A percentile compares a stretch with the other conserved stretches of the same genome.
These are phyloP conservation scores for Kewa caespitosa DNA, from an alignment of 179 eudicot species.

Conservation along the genomic window DNA sequence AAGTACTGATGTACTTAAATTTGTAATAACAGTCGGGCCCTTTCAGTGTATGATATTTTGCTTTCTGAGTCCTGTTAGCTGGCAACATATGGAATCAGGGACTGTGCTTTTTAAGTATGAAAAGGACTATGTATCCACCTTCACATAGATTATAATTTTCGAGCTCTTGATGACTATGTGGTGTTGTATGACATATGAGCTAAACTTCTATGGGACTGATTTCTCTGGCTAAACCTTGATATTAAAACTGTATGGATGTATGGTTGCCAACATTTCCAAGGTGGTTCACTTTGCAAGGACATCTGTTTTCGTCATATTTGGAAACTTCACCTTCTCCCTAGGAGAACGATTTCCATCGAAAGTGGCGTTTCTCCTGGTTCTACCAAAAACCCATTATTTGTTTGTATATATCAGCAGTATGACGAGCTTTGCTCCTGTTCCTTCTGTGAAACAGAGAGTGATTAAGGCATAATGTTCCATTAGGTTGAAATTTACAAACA, in stretches of 20 bases:
- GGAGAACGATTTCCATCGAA: no score
- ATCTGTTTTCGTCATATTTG: neutral
- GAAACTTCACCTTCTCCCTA: neutral
- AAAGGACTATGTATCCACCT: neutral
- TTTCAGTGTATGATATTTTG: neutral
- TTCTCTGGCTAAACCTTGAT: neutral
- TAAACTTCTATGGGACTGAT: neutral
- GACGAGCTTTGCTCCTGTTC: no score
- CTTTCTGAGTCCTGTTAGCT: neutral
- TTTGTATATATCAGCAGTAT: neutral
- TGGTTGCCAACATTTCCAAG: neutral
- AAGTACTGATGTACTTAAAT: neutral
- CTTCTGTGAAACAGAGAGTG: no score
- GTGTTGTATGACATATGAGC: neutral
- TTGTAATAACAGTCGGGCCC: no score
- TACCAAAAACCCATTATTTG: neutral
- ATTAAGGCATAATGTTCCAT: no score
- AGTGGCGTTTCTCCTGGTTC: conserved; percentile 1
- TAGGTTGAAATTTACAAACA: neutral
- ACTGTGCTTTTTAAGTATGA: neutral
- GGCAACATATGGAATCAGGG: neutral
- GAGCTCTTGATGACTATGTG: neutral
- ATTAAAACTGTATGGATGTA: neutral
- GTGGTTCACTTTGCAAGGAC: neutral
- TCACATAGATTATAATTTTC: neutral